phyloP scores from a whole-genome alignment of 495 filamentous ascomycete species.

The Niebla homalea region DNA sequence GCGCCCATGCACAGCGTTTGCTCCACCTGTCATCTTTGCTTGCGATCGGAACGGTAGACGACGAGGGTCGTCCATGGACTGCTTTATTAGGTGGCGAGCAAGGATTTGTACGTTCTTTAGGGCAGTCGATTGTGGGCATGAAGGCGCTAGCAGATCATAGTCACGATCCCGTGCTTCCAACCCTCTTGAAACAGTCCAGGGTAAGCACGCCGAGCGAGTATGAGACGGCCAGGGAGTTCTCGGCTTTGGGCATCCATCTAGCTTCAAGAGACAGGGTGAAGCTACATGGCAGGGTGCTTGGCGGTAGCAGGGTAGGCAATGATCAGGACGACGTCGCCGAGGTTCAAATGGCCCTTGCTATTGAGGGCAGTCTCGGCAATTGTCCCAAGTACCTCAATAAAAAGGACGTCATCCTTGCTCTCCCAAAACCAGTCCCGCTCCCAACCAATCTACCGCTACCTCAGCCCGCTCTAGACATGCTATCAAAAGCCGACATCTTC shows the following conservation, averaged over 20 bases:
- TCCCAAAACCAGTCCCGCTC: constrained; percentile 38
- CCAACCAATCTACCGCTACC: constrained; percentile 30
- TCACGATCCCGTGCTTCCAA: constrained; percentile 52
- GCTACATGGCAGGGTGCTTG: constrained; percentile 47
- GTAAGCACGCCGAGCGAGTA: constrained; percentile 25
- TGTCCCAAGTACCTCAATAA: constrained; percentile 78
- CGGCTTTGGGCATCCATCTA: constrained; percentile 52
- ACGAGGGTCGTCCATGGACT: constrained; percentile 53
- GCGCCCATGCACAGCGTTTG: constrained; percentile 36
- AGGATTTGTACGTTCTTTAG: constrained; percentile 48
- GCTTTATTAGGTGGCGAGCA: constrained; percentile 58
- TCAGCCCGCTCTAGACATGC: constrained; percentile 39
- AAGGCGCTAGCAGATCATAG: constrained; percentile 40
- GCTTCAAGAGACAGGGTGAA: constrained; percentile 54
- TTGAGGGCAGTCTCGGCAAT: constrained; percentile 60
- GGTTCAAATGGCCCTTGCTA: constrained; percentile 49
- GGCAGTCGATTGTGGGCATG: constrained; percentile 44
- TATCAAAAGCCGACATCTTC: constrained; percentile 57
- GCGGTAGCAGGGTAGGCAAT: constrained; percentile 21
- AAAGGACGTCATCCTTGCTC: constrained; percentile 44
- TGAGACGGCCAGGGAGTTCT: constrained; percentile 33
- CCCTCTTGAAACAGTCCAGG: constrained; percentile 32
- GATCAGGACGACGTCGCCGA: constrained; percentile 27
- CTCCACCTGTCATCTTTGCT: constrained; percentile 47
- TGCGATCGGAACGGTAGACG: constrained; percentile 57